Evolutionary conservation across 1,139 yeast species (phyloP).

Genomic region (Lodderomyces margitis): DNA sequence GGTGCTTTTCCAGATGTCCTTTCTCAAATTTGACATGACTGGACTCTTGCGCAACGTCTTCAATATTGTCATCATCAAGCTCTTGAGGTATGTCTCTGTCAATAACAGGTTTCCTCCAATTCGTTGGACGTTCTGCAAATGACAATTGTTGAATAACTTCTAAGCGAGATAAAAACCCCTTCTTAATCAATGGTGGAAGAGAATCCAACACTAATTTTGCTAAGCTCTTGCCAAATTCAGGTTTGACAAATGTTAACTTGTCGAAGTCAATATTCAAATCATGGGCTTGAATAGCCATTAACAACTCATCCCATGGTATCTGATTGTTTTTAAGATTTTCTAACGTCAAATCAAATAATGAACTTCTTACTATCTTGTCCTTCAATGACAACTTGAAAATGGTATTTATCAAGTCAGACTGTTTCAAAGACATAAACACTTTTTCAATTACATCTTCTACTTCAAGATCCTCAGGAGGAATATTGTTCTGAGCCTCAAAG

Average conservation of each 20-base stretch:
- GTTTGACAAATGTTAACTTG: constrained; percentile 26
- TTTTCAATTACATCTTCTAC: constrained; percentile 23
- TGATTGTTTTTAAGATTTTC: constrained; percentile 28
- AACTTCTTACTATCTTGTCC: constrained; percentile 29
- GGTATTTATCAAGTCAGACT: constrained; percentile 30
- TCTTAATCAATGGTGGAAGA: constrained; percentile 23
- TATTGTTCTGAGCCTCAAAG: neutral
- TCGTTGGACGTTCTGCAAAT: neutral
- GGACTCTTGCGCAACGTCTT: neutral
- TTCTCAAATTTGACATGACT: constrained; percentile 1
- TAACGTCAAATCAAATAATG: constrained; percentile 25
- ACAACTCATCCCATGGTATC: constrained; percentile 34
- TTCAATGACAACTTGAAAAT: constrained; percentile 29
- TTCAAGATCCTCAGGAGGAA: neutral
- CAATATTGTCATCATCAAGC: neutral
- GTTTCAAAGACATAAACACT: constrained; percentile 28
- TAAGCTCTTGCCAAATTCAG: constrained; percentile 29
- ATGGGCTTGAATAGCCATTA: constrained; percentile 29
- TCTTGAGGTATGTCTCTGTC: neutral
- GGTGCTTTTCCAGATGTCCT: constrained; percentile 2
- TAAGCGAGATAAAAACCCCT: constrained; percentile 4
- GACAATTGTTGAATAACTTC: neutral
- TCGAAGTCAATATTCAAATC: constrained; percentile 33
- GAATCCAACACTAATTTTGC: constrained; percentile 27
- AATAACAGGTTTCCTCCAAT: neutral